These are phyloP conservation scores for Tillandsia fasciculata DNA, from an alignment of 176 grass and related monocot species.

Conservation along the genomic window DNA sequence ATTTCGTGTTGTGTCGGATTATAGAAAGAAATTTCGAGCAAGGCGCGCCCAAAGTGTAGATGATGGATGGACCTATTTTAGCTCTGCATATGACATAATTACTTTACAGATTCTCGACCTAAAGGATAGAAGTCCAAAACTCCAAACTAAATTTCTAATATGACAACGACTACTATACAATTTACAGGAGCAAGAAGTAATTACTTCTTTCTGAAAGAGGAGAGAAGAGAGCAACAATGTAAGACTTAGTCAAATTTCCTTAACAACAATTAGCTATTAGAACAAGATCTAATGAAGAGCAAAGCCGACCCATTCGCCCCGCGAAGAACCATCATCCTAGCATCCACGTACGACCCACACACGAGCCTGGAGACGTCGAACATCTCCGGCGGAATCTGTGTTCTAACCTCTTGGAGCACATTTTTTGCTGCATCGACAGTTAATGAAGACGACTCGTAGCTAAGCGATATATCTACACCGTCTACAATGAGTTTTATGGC, in stretches of 20 bases:
- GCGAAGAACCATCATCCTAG: conserved; percentile 79
- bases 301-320: conserved; percentile 64
- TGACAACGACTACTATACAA: no score
- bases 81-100: no score
- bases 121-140: no score
- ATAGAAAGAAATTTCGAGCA: no score
- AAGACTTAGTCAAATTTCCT: conserved; percentile 1
- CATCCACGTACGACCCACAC: conserved; percentile 82
- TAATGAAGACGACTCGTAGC: conserved; percentile 24
- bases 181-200: no score
- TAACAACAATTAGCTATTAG: conserved; percentile 12
- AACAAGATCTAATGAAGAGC: conserved; percentile 63
- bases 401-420: conserved; percentile 64
- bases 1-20: no score
- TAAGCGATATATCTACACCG: conserved; percentile 52
- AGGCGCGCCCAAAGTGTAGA: no score
- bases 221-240: background rate
- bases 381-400: conserved; percentile 70
- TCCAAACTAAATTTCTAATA: no score
- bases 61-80: no score
- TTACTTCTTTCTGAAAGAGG: background rate
- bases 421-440: conserved; percentile 36
- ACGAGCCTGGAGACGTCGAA: conserved; percentile 75
- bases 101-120: no score
- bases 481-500: conserved; percentile 34